Evolutionary conservation across 768 basidiomycete genomes (phyloP), one percentile per base, ranked within the genome.

Genomic region (Phaffia tasmanica): DNA sequence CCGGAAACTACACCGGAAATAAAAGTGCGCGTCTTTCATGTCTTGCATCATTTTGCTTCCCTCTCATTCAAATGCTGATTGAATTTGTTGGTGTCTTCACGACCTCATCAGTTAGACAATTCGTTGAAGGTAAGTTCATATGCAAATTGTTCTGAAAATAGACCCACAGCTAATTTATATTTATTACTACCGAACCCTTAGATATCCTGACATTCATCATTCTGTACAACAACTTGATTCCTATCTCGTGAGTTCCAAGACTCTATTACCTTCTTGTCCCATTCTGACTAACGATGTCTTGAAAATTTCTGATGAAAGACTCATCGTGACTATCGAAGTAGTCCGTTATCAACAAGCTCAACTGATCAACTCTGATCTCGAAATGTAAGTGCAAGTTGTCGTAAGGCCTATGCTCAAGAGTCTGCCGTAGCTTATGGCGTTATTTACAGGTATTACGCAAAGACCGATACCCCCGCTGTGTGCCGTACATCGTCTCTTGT

Each of bases 261-360:
- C 4, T 29, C 19, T 50, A 63, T 27, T 25, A 0, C 25, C 30
- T 32, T 50, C 15, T 46, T 49, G 14, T n/a, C 27, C 1, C 58
- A 18, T 46, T 62, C 63, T 48, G 8, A 9, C 29, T 62, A 57
- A 61, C 47, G 42, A 53, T 32, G 15, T 32, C 57, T 11, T 47
- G 48, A 25, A n/a, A 18, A 0, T n/a, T 55, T 32, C 23, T 49
- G 25, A 1, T 53, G 19, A 23, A 70, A 79, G 79, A 0, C 85
- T 99, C 71, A 94, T 98, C 72, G 95, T 99, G 72, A 98, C 95
- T 3, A 98, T 98, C 87, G 95, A 99, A 79, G 88, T 98, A 46
- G 95, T 99, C 79, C 97, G 97, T 76, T 98, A 87, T 73, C 92
- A 95, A 75, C 95, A 98, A 78, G 93, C 95, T 1, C 87, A 89